Percentiles rank a stretch among this genome's conserved stretches.
These are phyloP conservation scores for Globisporangium cystogenes DNA, from an alignment of 352 stramenopile genomes.

Conservation along the genomic window DNA sequence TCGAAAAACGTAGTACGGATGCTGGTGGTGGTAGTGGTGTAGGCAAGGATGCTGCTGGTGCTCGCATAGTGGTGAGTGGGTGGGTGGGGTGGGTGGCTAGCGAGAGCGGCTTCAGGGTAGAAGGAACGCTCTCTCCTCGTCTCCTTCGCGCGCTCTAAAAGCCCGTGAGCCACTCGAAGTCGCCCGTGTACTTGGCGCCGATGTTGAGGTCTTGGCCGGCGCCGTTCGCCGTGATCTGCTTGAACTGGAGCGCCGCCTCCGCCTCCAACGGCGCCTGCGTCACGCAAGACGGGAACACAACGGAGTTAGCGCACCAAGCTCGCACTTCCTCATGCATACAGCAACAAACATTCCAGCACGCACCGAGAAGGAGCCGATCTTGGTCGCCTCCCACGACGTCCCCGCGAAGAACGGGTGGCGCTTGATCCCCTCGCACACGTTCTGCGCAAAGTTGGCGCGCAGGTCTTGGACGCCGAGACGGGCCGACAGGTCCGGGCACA, in stretches of 20 bases:
- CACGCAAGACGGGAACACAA: neutral
- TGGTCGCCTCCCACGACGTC: slow-evolving; percentile 78
- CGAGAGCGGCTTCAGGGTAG: no score
- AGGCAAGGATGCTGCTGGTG: neutral
- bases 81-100: neutral
- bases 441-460: slow-evolving; percentile 30
- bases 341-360: slow-evolving; percentile 8
- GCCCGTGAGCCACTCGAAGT: slow-evolving; percentile 69
- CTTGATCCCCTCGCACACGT: slow-evolving; percentile 68
- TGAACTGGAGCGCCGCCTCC: slow-evolving; percentile 62
- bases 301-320: neutral
- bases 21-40: no score
- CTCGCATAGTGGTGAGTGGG: neutral
- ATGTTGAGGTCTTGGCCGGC: slow-evolving; percentile 62
- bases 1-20: neutral
- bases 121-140: no score
- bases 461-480: slow-evolving; percentile 56
- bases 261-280: slow-evolving; percentile 65
- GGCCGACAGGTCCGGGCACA: slow-evolving; percentile 45
- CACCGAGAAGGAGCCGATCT: slow-evolving; percentile 77
- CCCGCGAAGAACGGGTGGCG: slow-evolving; percentile 81
- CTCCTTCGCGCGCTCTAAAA: slow-evolving; percentile 40
- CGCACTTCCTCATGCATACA: neutral
- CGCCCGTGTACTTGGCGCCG: slow-evolving; percentile 57
- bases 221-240: slow-evolving; percentile 54